Conservation (phyloP, 1,284 basidiomycete genomes). For the Porogramme epimiltina region DNA sequence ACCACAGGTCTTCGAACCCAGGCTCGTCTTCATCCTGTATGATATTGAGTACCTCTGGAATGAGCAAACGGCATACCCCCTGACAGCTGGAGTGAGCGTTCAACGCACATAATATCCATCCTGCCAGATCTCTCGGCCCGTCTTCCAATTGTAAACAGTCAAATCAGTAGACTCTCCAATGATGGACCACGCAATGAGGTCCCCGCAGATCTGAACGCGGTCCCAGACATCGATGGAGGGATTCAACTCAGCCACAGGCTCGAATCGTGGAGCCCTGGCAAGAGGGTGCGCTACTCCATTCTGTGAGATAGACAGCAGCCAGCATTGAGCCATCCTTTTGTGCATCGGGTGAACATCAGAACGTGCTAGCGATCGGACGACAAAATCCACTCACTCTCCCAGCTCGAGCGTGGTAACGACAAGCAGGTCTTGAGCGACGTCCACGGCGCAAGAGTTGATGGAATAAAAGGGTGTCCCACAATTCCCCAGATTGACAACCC, state of each 20-base stretch:
- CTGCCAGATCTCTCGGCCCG: conserved; percentile 1
- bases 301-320: conserved; percentile 5
- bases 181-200: conserved; percentile 6
- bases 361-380: fast-evolving
- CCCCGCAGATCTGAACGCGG: conserved; percentile 2
- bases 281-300: conserved; percentile 5
- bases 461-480: not conserved
- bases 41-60: too few species aligned
- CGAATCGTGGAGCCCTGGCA: not conserved
- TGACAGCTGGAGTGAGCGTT: too few species aligned
- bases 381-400: conserved; percentile 4
- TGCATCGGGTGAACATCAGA: not conserved
- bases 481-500: not conserved
- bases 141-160: conserved; percentile 9
- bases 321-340: not conserved
- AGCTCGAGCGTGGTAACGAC: conserved; percentile 3
- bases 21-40: not conserved
- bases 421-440: conserved; percentile 4
- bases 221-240: conserved; percentile 1
- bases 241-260: not conserved
- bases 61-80: too few species aligned
- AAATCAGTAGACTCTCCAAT: not conserved
- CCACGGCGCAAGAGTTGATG: not conserved
- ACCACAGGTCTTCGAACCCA: conserved; percentile 1
- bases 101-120: too few species aligned